A percentile compares a stretch with the other conserved stretches of the same genome.
Evolutionary conservation across 257 asterid genomes (phyloP).

Genomic region (Mentha longifolia): DNA sequence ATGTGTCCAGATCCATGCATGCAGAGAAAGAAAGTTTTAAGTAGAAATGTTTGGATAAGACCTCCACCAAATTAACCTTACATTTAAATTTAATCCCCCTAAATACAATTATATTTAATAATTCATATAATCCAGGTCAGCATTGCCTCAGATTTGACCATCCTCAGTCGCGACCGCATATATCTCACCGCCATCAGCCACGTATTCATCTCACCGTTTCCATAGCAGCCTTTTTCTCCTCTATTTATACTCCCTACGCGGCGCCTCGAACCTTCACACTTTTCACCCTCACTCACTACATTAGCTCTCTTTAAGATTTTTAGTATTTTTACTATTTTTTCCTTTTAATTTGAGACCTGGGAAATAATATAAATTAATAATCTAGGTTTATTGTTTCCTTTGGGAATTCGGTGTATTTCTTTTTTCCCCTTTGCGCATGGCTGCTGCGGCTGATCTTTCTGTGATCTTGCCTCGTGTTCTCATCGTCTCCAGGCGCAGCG

Average conservation of each 20-base stretch:
- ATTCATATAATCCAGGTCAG: slow-evolving; percentile 35
- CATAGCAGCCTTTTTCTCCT: neutral
- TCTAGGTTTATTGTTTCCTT: too few species aligned
- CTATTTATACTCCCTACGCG: slow-evolving; percentile 27
- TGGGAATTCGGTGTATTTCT: neutral
- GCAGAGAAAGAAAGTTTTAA: neutral
- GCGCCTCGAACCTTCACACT: slow-evolving; percentile 29
- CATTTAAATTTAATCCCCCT: slow-evolving; percentile 15
- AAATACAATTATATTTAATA: neutral
- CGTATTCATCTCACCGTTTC: slow-evolving; percentile 27
- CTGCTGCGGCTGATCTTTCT: slow-evolving; percentile 52
- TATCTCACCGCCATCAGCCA: slow-evolving; percentile 17
- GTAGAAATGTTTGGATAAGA: slow-evolving; percentile 23
- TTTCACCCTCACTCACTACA: neutral
- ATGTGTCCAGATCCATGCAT: slow-evolving; percentile 26
- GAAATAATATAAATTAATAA: too few species aligned
- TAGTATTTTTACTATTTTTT: too few species aligned
- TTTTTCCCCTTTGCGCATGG: slow-evolving; percentile 32
- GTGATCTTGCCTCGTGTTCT: slow-evolving; percentile 71
- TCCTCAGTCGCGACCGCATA: slow-evolving; percentile 18
- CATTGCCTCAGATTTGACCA: slow-evolving; percentile 34
- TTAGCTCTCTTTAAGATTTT: too few species aligned
- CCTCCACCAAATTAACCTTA: slow-evolving; percentile 41
- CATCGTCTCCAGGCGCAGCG: slow-evolving; percentile 67
- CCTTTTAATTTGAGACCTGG: too few species aligned